These are phyloP conservation scores for Xylaria sp. DNA, from an alignment of 2,329 filamentous ascomycete genomes.

Conservation along the genomic window DNA sequence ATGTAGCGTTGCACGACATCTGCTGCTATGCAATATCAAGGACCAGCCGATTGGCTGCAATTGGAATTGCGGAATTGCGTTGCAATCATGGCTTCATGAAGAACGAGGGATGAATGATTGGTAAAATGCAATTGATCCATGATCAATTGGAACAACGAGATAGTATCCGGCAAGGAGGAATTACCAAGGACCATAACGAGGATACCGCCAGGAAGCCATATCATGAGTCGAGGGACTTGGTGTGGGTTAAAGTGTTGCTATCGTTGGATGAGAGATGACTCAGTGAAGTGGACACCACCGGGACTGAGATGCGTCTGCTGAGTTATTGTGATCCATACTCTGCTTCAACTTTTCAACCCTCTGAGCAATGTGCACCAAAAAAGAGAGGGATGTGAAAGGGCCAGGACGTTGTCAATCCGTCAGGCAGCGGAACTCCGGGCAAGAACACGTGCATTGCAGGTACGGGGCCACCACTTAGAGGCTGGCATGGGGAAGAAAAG, in stretches of 20 bases:
- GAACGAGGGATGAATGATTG: constrained; percentile 21
- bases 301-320: constrained; percentile 6
- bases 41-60: constrained; percentile 36
- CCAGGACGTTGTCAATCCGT: constrained; percentile 22
- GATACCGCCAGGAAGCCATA: constrained; percentile 17
- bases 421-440: constrained; percentile 21
- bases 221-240: constrained; percentile 22
- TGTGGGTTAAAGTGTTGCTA: constrained; percentile 8
- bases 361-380: background rate
- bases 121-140: constrained; percentile 28
- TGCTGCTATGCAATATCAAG: constrained; percentile 33
- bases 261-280: constrained; percentile 25
- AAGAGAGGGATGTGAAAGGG: background rate
- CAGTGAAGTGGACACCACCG: constrained; percentile 7
- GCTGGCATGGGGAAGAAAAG: constrained; percentile 41
- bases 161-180: constrained; percentile 21
- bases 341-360: background rate
- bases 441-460: constrained; percentile 28
- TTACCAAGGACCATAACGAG: constrained; percentile 4
- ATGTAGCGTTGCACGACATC: constrained; percentile 38
- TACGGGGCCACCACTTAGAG: constrained; percentile 41
- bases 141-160: constrained; percentile 36
- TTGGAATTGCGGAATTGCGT: constrained; percentile 30
- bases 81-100: constrained; percentile 39
- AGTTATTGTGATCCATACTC: constrained; percentile 12